phyloP scores from a whole-genome alignment of 768 basidiomycete genomes.

The Xerocomus potaroensis region DNA sequence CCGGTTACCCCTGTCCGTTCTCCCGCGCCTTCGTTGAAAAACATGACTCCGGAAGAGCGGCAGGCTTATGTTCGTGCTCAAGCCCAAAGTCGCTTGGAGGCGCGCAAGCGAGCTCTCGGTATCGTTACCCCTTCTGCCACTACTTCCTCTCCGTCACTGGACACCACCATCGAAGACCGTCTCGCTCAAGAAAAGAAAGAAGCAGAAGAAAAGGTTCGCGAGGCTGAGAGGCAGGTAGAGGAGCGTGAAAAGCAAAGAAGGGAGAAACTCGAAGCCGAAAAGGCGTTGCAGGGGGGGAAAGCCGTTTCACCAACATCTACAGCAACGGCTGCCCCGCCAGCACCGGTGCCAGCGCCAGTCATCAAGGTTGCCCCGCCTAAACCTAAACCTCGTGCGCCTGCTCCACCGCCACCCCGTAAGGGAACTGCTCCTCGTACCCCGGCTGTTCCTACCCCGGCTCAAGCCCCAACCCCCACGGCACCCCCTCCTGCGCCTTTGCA shows the following conservation, averaged over 20 bases:
- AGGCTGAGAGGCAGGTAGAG: constrained; percentile 77
- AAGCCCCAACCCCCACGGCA: constrained; percentile 17
- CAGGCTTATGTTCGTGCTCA: constrained; percentile 72
- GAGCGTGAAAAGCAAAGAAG: constrained; percentile 70
- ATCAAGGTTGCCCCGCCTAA: constrained; percentile 30
- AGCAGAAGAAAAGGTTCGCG: constrained; percentile 77
- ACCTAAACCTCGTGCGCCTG: constrained; percentile 34
- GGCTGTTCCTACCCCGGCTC: constrained; percentile 22
- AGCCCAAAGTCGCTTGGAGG: constrained; percentile 78
- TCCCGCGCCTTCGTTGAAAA: constrained; percentile 56
- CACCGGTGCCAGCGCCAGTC: constrained; percentile 38
- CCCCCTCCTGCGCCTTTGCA: constrained; percentile 29
- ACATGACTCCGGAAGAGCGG: constrained; percentile 84
- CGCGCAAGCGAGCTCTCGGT: constrained; percentile 82
- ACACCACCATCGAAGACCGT: constrained; percentile 80
- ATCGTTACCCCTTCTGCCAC: constrained; percentile 43
- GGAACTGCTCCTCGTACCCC: constrained; percentile 6
- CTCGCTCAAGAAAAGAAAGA: constrained; percentile 84
- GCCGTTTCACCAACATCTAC: constrained; percentile 40
- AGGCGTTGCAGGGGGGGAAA: constrained; percentile 51
- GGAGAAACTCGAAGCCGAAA: constrained; percentile 74
- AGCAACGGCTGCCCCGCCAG: constrained; percentile 40
- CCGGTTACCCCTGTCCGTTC: constrained; percentile 54
- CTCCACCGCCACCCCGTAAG: constrained; percentile 35
- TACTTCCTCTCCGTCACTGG: constrained; percentile 50